phyloP scores from a whole-genome alignment of 2,329 filamentous ascomycete genomes.

The Penicillium nordicum region DNA sequence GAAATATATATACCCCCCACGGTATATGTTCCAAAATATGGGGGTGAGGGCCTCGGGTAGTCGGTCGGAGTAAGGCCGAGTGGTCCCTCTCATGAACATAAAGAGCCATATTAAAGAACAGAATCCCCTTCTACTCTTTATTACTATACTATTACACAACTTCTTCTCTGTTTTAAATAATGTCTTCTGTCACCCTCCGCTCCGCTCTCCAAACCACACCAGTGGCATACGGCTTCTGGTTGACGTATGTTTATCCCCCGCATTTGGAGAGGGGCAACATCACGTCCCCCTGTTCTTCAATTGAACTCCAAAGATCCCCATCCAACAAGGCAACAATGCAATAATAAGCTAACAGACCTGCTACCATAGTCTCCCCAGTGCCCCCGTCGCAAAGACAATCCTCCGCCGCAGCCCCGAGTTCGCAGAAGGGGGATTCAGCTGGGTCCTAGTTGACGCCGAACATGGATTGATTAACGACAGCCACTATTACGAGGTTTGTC shows the following conservation, averaged over 20 bases:
- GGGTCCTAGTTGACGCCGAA: constrained; percentile 42
- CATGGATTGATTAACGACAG: constrained; percentile 40
- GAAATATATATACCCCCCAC: too few species aligned
- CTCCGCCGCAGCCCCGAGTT: constrained; percentile 27
- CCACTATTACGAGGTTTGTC: constrained; percentile 37
- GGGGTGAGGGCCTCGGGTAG: constrained; percentile 4
- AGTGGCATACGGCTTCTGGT: constrained; percentile 34
- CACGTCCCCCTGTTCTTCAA: neutral
- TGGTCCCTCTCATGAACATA: neutral
- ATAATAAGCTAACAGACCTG: neutral
- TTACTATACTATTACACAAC: neutral
- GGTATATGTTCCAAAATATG: neutral
- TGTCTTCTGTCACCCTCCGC: constrained; percentile 11
- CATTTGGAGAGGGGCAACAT: neutral
- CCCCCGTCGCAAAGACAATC: constrained; percentile 33
- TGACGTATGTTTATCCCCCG: constrained; percentile 27
- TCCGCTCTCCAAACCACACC: constrained; percentile 13
- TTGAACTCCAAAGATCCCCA: neutral
- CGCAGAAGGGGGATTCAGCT: constrained; percentile 27
- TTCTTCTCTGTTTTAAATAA: neutral
- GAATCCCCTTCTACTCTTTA: neutral
- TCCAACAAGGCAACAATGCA: too few species aligned
- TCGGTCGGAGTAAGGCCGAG: constrained; percentile 12
- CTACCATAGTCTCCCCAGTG: constrained; percentile 26
- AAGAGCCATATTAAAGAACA: neutral